phyloP scores from a whole-genome alignment of 371 early-diverging fungal genomes.

The Saksenaea oblongispora region DNA sequence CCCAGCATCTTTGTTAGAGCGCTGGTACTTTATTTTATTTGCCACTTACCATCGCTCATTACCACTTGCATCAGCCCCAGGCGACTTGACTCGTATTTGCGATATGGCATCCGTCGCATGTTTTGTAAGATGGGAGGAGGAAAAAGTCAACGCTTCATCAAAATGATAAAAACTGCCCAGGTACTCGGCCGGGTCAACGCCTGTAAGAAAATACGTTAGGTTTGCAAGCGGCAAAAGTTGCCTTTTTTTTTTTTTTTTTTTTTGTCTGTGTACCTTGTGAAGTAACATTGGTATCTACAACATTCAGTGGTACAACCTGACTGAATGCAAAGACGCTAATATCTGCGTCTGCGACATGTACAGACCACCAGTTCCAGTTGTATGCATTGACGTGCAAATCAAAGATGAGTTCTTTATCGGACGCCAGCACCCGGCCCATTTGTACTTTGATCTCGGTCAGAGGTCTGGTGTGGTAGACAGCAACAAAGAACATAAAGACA shows the following conservation, averaged over 20 bases:
- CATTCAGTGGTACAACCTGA: constrained; percentile 35
- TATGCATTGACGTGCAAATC: constrained; percentile 58
- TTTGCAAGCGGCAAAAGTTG: too few relatives aligned
- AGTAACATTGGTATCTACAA: neutral
- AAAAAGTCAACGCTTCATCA: constrained; percentile 58
- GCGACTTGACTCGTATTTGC: constrained; percentile 65
- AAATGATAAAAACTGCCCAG: constrained; percentile 59
- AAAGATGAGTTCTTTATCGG: constrained; percentile 71
- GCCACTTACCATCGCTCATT: constrained; percentile 50
- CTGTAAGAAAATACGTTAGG: constrained; percentile 12
- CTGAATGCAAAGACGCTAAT: constrained; percentile 68
- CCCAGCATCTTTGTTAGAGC: neutral
- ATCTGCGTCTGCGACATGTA: constrained; percentile 57
- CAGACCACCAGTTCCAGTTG: constrained; percentile 62
- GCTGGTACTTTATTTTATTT: neutral
- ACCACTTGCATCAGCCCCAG: constrained; percentile 58
- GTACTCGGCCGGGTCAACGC: constrained; percentile 57
- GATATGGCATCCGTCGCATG: constrained; percentile 37
- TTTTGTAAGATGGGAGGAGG: constrained; percentile 27
- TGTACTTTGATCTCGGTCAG: constrained; percentile 46
- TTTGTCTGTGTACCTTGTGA: neutral
- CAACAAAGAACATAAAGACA: constrained; percentile 12
- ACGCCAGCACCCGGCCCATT: constrained; percentile 62
- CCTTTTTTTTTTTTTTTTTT: neutral
- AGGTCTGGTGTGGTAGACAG: constrained; percentile 37